These are phyloP conservation scores for Vachellia collinsii DNA, from an alignment of 306 rosid species.

Conservation along the genomic window DNA sequence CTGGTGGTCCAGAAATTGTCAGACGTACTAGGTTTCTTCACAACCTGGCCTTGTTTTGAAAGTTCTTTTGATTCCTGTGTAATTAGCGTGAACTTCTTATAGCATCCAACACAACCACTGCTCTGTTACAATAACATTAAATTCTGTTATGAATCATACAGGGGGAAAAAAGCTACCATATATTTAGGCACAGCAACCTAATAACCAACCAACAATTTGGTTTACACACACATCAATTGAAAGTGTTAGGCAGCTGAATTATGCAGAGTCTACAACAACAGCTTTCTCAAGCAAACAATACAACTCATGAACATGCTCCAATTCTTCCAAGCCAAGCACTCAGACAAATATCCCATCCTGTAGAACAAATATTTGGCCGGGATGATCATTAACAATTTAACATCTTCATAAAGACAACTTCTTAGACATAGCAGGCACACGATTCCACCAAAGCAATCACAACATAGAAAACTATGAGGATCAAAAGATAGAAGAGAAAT, in stretches of 20 bases:
- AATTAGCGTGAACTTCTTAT: conserved; percentile 51
- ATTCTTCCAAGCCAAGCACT: too few relatives aligned
- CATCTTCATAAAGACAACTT: not conserved
- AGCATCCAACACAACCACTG: conserved; percentile 98
- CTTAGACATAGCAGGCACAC: not conserved
- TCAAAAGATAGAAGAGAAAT: not conserved
- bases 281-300: not conserved
- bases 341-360: too few relatives aligned
- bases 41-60: conserved; percentile 36
- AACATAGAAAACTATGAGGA: not conserved
- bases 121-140: conserved; percentile 85
- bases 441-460: not conserved
- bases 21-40: conserved; percentile 62
- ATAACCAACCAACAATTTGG: conserved; percentile 23
- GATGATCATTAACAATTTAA: not conserved
- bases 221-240: conserved; percentile 7
- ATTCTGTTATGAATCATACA: conserved; percentile 76
- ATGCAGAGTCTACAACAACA: conserved; percentile 3
- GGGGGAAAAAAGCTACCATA: conserved; percentile 15
- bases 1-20: conserved; percentile 94
- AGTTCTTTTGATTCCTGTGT: conserved; percentile 45
- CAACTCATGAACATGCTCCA: not conserved
- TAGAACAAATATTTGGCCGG: not conserved
- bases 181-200: conserved; percentile 27
- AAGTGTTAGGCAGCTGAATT: not conserved